These are phyloP conservation scores for Houttuynia cordata DNA, from an alignment of 164 flowering plant genomes.

Conservation along the genomic window DNA sequence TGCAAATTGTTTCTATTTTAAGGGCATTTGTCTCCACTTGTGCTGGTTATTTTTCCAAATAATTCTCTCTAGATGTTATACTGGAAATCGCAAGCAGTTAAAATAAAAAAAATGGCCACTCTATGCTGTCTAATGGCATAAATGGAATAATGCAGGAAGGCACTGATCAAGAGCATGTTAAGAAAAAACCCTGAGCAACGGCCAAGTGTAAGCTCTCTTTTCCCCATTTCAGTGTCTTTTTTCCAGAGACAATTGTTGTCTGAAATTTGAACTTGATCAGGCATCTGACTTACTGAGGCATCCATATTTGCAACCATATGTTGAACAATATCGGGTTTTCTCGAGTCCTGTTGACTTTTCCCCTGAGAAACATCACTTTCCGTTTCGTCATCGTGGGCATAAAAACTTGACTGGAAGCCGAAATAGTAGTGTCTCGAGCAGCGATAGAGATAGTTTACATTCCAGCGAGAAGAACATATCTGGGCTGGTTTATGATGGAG, in stretches of 20 bases:
- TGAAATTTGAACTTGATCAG: slow-evolving; percentile 28
- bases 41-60: background rate
- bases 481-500: slow-evolving; percentile 20
- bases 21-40: background rate
- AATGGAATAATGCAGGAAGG: slow-evolving; percentile 44
- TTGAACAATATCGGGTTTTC: slow-evolving; percentile 52
- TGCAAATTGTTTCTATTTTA: background rate
- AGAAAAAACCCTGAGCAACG: slow-evolving; percentile 97
- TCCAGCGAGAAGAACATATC: slow-evolving; percentile 45
- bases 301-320: slow-evolving; percentile 84
- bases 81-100: background rate
- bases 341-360: slow-evolving; percentile 22
- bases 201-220: slow-evolving; percentile 50
- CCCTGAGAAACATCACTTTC: slow-evolving; percentile 43
- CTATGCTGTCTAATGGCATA: slow-evolving; percentile 5
- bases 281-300: slow-evolving; percentile 85
- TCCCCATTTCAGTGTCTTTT: no score
- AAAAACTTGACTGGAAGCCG: slow-evolving; percentile 70
- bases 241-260: background rate
- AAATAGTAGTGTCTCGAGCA: slow-evolving; percentile 68
- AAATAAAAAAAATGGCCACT: background rate
- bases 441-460: slow-evolving; percentile 65
- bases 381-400: slow-evolving; percentile 25
- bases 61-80: background rate
- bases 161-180: slow-evolving; percentile 90